phyloP scores from a whole-genome alignment of 225 moss, liverwort and hornwort genomes.

The Straminergon stramineum region DNA sequence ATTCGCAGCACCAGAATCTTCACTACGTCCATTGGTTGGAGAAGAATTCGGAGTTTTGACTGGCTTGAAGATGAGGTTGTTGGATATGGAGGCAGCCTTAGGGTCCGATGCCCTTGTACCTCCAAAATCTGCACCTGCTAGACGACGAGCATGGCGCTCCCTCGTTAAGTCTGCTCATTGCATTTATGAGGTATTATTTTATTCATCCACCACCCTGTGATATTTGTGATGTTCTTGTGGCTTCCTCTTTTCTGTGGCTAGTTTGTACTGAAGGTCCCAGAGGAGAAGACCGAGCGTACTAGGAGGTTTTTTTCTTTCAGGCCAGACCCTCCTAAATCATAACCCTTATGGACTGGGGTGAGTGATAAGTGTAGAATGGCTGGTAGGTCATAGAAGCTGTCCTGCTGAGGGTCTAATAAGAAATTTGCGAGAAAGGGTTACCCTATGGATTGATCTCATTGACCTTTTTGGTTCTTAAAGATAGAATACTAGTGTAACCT shows the following conservation, averaged over 20 bases:
- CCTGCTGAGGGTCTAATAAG: background rate
- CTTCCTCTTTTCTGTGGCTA: background rate
- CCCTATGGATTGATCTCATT: background rate
- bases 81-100: constrained; percentile 92
- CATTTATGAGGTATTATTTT: constrained; percentile 65
- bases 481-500: background rate
- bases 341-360: background rate
- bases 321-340: background rate
- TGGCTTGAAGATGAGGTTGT: constrained; percentile 74
- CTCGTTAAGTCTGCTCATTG: constrained; percentile 77
- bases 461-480: background rate
- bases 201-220: background rate
- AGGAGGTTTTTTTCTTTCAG: background rate
- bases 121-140: constrained; percentile 37
- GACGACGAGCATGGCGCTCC: constrained; percentile 86
- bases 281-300: background rate
- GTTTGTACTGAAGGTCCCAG: background rate
- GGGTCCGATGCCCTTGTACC: constrained; percentile 54
- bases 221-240: background rate
- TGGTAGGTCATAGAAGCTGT: background rate
- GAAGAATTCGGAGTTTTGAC: constrained; percentile 44
- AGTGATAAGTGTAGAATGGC: background rate
- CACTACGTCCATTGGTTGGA: constrained; percentile 50
- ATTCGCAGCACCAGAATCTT: constrained; percentile 63
- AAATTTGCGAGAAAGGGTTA: background rate